Conservation (phyloP, 164 flowering plant genomes). For the Pachysandra terminalis region DNA sequence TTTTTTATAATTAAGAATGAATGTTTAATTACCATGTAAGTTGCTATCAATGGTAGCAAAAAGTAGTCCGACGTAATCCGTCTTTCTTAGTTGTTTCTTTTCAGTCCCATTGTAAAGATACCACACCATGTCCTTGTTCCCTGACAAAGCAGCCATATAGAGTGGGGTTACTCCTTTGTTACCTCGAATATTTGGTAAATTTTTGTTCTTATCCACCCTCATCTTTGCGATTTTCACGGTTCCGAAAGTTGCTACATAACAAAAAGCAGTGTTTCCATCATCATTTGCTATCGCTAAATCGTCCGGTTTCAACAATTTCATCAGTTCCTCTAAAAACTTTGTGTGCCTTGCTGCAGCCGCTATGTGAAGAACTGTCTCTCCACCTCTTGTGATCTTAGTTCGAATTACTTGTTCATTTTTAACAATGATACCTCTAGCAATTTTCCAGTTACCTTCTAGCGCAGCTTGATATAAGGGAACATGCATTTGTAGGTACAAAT, state of each 20-base stretch:
- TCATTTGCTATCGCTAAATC: constrained; percentile 13
- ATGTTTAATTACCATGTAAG: constrained; percentile 15
- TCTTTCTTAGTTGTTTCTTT: background rate
- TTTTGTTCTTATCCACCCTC: constrained; percentile 19
- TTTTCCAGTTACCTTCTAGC: no score
- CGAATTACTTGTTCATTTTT: background rate
- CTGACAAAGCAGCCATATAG: no score
- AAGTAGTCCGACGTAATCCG: constrained; percentile 16
- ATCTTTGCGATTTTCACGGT: constrained; percentile 16
- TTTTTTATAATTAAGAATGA: no score
- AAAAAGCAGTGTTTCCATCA: constrained; percentile 22
- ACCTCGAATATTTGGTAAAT: constrained; percentile 10
- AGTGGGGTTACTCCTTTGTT: constrained; percentile 17
- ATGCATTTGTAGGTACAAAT: background rate
- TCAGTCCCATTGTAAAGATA: constrained; percentile 15
- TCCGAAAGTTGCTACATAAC: constrained; percentile 32
- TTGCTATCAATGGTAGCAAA: constrained; percentile 12
- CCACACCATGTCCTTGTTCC: constrained; percentile 25
- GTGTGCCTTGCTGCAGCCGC: constrained; percentile 9
- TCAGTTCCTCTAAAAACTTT: constrained; percentile 14
- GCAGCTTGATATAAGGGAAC: background rate
- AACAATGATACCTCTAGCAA: background rate
- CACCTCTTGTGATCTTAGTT: constrained; percentile 9
- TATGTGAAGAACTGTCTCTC: constrained; percentile 17
- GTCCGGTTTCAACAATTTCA: constrained; percentile 8